Conservation (phyloP, 805 yeast genomes). For the Grigorovia jiainica region DNA sequence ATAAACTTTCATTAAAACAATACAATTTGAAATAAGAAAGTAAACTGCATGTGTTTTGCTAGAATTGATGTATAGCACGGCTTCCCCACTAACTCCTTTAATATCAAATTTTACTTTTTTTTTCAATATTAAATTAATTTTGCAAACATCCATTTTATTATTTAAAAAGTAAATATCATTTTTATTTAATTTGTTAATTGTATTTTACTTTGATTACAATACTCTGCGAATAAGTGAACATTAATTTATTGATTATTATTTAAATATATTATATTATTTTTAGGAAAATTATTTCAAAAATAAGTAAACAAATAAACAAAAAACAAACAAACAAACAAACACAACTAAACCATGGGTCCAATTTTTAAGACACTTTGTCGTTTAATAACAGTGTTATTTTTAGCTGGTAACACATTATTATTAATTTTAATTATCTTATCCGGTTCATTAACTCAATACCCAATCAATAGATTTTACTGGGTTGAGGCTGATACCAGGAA, state of each 20-base stretch:
- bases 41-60: background rate
- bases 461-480: conserved; percentile 63
- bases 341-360: conserved; percentile 1
- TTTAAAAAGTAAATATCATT: background rate
- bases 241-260: background rate
- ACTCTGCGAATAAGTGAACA: no score
- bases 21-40: background rate
- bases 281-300: background rate
- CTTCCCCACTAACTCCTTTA: background rate
- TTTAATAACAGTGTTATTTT: conserved; percentile 19
- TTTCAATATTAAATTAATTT: background rate
- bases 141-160: background rate
- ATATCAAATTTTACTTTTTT: background rate
- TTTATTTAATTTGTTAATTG: background rate
- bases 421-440: conserved; percentile 53
- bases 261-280: background rate
- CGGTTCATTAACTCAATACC: conserved; percentile 49
- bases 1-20: background rate
- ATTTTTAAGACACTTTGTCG: conserved; percentile 8
- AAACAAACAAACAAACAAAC: conserved; percentile 13
- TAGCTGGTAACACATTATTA: conserved; percentile 36
- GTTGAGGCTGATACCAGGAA: conserved; percentile 55
- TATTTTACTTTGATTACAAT: background rate
- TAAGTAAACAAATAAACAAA: background rate
- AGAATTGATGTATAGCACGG: background rate